Evolutionary conservation across 2,329 filamentous ascomycete species (phyloP).

Genomic region (Phialemonium atrogriseum): DNA sequence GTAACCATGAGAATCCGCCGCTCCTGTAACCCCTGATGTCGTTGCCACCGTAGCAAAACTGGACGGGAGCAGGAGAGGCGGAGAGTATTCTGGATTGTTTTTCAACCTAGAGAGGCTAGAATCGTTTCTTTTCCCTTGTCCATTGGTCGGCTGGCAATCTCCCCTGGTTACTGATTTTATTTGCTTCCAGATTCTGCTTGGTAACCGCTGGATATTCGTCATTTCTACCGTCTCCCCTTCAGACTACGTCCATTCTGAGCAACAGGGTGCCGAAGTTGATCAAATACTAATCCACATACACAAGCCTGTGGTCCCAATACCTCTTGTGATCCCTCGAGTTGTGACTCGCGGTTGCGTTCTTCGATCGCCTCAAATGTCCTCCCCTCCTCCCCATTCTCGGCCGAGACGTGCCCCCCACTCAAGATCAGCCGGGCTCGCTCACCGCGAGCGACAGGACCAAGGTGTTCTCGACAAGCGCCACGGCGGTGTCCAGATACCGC

Average conservation of each 20-base stretch:
- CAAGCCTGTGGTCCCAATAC: conserved; percentile 29
- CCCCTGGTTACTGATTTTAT: conserved; percentile 12
- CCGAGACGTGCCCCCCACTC: background rate
- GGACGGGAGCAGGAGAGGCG: conserved; percentile 20
- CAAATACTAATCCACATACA: conserved; percentile 42
- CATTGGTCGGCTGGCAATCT: too few species aligned
- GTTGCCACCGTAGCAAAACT: conserved; percentile 18
- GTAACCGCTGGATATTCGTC: conserved; percentile 17
- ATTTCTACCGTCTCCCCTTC: too few species aligned
- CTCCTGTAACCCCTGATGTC: conserved; percentile 18
- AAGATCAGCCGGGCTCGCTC: conserved; percentile 12
- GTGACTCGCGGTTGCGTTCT: conserved; percentile 26
- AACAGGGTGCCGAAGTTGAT: conserved; percentile 37
- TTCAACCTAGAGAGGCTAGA: too few species aligned
- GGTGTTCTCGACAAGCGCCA: conserved; percentile 20
- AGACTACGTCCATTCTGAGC: conserved; percentile 26
- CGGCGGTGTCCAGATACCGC: conserved; percentile 18
- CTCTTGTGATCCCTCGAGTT: conserved; percentile 21
- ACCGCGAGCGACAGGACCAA: conserved; percentile 17
- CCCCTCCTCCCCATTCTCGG: conserved; percentile 7
- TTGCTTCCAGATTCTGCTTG: conserved; percentile 13
- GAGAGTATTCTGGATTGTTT: conserved; percentile 29
- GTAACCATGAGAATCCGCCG: conserved; percentile 15
- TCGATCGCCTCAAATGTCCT: conserved; percentile 22
- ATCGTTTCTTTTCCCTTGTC: conserved; percentile 17